phyloP scores from a whole-genome alignment of 306 rosid genomes.

The Quercus engelmannii region DNA sequence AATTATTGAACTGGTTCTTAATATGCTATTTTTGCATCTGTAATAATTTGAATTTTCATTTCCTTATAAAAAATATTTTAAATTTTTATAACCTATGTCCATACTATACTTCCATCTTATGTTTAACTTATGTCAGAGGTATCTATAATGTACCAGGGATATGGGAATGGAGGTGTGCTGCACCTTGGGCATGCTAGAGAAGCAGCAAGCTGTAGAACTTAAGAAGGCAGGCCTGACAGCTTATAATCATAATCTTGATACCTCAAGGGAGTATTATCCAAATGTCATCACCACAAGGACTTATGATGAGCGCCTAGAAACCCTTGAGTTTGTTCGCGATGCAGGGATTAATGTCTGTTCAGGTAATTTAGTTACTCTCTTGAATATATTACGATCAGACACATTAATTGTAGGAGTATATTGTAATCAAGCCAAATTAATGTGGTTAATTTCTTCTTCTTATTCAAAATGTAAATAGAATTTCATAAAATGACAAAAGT shows the following conservation, averaged over 20 bases:
- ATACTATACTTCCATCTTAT: background rate
- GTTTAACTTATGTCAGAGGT: background rate
- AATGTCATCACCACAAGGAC: slow-evolving; percentile 87
- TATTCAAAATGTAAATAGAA: background rate
- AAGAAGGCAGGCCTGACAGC: slow-evolving; percentile 97
- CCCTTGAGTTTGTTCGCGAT: slow-evolving; percentile 87
- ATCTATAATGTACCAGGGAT: slow-evolving; percentile 42
- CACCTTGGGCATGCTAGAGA: slow-evolving; percentile 96
- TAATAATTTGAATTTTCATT: background rate
- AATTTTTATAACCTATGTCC: background rate
- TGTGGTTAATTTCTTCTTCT: background rate
- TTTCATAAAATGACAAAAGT: background rate
- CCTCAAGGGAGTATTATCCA: slow-evolving; percentile 95
- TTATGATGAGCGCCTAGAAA: slow-evolving; percentile 90
- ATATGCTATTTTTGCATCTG: background rate
- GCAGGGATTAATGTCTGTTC: slow-evolving; percentile 96
- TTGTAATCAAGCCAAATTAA: background rate
- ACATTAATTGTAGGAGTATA: background rate
- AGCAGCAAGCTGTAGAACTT: slow-evolving; percentile 85
- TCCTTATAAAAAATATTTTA: background rate
- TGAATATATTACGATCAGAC: background rate
- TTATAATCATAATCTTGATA: slow-evolving; percentile 94
- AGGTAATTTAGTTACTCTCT: slow-evolving; percentile 46
- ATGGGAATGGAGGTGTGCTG: slow-evolving; percentile 99
- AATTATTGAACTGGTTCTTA: background rate